Percentiles rank a stretch among this genome's conserved stretches.
These are phyloP conservation scores for Astraeus odoratus DNA, from an alignment of 768 basidiomycete species.

Conservation along the genomic window DNA sequence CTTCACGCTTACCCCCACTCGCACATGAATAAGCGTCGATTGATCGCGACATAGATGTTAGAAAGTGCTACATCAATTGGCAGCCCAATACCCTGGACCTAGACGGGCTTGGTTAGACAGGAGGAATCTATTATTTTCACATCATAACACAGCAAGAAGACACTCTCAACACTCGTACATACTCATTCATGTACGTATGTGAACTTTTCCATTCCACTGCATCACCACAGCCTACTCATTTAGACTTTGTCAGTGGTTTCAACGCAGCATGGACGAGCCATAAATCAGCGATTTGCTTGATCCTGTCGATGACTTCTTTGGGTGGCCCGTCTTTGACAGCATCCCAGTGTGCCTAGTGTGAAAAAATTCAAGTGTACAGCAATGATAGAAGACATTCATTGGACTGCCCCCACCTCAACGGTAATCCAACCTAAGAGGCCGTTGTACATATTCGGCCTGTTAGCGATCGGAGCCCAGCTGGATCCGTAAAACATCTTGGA, in stretches of 20 bases:
- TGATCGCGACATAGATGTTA: background rate
- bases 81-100: background rate
- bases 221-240: background rate
- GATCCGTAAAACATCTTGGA: constrained; percentile 22
- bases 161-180: constrained; percentile 1
- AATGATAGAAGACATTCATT: background rate
- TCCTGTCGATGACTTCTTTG: constrained; percentile 21
- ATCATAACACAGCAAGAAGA: background rate
- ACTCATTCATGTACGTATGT: background rate
- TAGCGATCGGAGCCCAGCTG: constrained; percentile 21
- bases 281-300: constrained; percentile 21
- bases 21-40: background rate
- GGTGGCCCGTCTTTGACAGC: constrained; percentile 24
- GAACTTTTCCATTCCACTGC: background rate
- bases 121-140: background rate
- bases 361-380: background rate
- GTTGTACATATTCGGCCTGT: constrained; percentile 14
- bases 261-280: constrained; percentile 27
- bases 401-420: constrained; percentile 20
- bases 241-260: constrained; percentile 6
- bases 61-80: background rate
- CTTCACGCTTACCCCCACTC: too few relatives aligned
- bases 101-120: too few relatives aligned
- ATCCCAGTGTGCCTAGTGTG: constrained; percentile 28
- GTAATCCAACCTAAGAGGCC: constrained; percentile 34